Evolutionary conservation across 129 eudicot species (phyloP).

Genomic region (Glebionis coronaria): DNA sequence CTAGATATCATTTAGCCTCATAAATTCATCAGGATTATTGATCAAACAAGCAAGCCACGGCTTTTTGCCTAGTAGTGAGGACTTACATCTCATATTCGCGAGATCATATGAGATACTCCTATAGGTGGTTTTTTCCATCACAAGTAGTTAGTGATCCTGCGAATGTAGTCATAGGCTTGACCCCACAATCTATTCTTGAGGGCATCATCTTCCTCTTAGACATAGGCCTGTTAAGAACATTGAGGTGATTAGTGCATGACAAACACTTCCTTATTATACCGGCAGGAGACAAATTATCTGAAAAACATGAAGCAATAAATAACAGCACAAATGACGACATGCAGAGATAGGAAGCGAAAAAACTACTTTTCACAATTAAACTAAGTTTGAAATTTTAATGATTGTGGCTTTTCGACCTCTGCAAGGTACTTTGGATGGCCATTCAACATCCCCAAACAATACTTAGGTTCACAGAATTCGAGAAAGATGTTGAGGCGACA

Average conservation of each 20-base stretch:
- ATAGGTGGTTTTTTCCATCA: too few relatives aligned
- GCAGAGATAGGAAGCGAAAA: not conserved
- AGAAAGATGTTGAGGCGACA: constrained; percentile 1
- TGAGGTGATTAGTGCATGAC: too few relatives aligned
- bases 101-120: too few relatives aligned
- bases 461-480: not conserved
- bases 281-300: not conserved
- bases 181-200: not conserved
- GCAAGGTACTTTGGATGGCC: constrained; percentile 5
- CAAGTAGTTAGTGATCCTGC: too few relatives aligned
- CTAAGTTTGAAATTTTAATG: not conserved
- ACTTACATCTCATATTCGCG: too few relatives aligned
- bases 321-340: not conserved
- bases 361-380: not conserved
- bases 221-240: not conserved
- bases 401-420: constrained; percentile 8
- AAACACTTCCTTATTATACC: not conserved
- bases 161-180: not conserved
- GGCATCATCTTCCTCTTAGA: not conserved
- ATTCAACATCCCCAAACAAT: not conserved
- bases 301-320: not conserved
- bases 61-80: too few relatives aligned
- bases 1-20: too few relatives aligned
- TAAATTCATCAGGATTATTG: too few relatives aligned
- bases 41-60: too few relatives aligned